phyloP scores from a whole-genome alignment of 225 moss, liverwort and hornwort species.

The Pseudoscleropodium purum region DNA sequence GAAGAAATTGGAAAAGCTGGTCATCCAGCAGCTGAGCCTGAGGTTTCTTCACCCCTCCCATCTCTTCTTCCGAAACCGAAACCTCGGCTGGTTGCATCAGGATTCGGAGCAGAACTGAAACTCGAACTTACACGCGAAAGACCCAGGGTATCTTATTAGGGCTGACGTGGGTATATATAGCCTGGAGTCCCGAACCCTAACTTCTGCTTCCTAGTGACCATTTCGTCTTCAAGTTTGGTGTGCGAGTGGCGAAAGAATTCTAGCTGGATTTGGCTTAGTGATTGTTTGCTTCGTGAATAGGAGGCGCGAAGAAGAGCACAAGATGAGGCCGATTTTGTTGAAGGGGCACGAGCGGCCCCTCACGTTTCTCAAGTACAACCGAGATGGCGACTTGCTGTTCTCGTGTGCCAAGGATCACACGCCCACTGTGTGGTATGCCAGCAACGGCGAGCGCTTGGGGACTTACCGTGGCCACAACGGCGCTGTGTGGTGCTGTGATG shows the following conservation, averaged over 20 bases:
- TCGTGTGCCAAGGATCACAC: conserved; percentile 79
- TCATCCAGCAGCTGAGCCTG: conserved; percentile 29
- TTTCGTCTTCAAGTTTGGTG: not conserved
- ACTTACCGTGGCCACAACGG: conserved; percentile 67
- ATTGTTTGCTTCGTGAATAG: not conserved
- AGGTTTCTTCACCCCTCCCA: conserved; percentile 44
- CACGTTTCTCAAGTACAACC: conserved; percentile 64
- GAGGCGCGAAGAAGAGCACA: not conserved
- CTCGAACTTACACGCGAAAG: not conserved
- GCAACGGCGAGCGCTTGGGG: conserved; percentile 64
- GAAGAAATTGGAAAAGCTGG: conserved; percentile 43
- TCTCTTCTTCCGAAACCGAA: not conserved
- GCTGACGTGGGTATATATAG: conserved; percentile 12
- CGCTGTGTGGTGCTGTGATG: conserved; percentile 75
- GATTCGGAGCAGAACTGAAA: not conserved
- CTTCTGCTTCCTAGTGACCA: not conserved
- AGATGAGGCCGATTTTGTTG: conserved; percentile 73
- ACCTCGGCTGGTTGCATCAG: not conserved
- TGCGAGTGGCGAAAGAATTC: not conserved
- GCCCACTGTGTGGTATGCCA: conserved; percentile 66
- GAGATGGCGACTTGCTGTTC: conserved; percentile 69
- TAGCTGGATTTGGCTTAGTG: not conserved
- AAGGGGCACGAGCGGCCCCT: conserved; percentile 72
- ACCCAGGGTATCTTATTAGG: not conserved
- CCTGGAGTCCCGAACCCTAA: not conserved